phyloP scores from a whole-genome alignment of 257 asterid genomes.

The Lycium ferocissimum region DNA sequence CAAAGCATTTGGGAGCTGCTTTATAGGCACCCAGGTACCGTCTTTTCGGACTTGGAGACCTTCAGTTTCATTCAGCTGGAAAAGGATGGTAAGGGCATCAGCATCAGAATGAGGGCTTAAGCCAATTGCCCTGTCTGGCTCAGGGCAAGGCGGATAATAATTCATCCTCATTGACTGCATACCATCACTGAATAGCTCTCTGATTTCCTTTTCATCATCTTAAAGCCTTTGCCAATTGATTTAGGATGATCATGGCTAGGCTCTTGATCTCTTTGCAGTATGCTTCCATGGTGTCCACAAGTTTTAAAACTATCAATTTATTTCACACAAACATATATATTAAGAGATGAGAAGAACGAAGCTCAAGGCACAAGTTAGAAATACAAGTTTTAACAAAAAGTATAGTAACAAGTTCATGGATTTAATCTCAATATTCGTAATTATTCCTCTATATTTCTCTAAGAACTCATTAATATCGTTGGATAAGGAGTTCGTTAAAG shows the following conservation, averaged over 20 bases:
- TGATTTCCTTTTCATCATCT: constrained; percentile 49
- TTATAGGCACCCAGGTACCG: constrained; percentile 52
- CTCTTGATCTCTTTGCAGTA: constrained; percentile 46
- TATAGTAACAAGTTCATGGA: background rate
- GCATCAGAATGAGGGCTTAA: constrained; percentile 59
- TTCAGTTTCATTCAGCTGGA: constrained; percentile 53
- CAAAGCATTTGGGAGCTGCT: constrained; percentile 54
- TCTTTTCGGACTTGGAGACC: constrained; percentile 58
- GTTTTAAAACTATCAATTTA: background rate
- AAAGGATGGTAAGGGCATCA: constrained; percentile 55
- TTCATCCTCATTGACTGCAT: constrained; percentile 59
- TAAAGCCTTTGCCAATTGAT: constrained; percentile 50
- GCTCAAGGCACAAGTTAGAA: background rate
- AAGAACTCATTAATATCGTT: background rate
- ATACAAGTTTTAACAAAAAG: background rate
- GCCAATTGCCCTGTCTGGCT: constrained; percentile 55
- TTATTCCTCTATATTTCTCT: background rate
- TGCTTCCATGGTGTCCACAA: constrained; percentile 41
- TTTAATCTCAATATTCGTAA: background rate
- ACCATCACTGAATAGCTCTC: constrained; percentile 43
- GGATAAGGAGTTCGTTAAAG: background rate
- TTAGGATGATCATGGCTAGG: constrained; percentile 43
- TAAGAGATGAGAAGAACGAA: background rate
- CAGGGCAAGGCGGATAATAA: constrained; percentile 66
- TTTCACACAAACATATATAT: background rate